Percentiles rank a stretch among this genome's conserved stretches.
Evolutionary conservation across 495 filamentous ascomycete species (phyloP).

Genomic region (Immersiella caudata): DNA sequence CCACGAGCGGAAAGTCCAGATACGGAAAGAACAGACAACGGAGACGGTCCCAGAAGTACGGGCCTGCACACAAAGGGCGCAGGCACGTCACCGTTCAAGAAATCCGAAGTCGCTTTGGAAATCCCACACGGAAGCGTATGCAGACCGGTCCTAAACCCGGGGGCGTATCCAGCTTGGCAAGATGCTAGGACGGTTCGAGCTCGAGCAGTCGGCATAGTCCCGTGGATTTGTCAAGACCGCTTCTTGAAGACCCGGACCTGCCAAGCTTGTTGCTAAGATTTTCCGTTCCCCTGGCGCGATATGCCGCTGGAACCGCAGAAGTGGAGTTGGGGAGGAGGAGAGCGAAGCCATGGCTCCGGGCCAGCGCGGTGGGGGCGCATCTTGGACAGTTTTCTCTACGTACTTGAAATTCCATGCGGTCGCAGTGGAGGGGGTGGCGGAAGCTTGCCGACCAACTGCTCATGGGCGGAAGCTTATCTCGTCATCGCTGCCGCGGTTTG

Average conservation of each 20-base stretch:
- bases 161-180: conserved; percentile 10
- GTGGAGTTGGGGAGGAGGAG: neutral
- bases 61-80: neutral
- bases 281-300: neutral
- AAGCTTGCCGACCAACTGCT: neutral
- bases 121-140: neutral
- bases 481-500: conserved; percentile 3
- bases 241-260: neutral
- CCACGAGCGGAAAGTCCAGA: neutral
- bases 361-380: neutral
- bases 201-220: conserved; percentile 3
- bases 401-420: neutral
- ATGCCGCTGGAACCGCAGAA: neutral
- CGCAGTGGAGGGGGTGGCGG: conserved; percentile 2
- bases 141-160: conserved; percentile 11
- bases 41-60: neutral
- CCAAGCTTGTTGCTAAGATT: neutral
- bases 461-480: conserved; percentile 12
- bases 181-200: conserved; percentile 6
- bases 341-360: neutral
- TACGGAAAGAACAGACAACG: neutral
- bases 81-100: neutral
- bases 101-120: conserved; percentile 2
- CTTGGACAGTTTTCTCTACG: neutral
- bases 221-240: neutral